Evolutionary conservation across 345 rosid genomes (phyloP).

Genomic region (Pugionium cornutum): DNA sequence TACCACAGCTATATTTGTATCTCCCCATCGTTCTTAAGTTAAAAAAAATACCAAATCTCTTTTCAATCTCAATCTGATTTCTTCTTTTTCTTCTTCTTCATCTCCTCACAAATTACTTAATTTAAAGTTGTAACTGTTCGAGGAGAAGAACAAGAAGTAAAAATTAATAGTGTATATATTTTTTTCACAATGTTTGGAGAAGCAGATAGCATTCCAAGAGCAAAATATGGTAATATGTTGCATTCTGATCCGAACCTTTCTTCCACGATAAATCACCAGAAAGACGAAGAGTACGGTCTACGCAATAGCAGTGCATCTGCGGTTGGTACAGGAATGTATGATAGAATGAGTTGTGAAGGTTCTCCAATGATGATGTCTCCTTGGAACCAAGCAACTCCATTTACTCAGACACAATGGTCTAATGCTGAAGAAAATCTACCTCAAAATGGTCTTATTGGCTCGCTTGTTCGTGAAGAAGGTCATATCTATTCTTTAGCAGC

Average conservation of each 20-base stretch:
- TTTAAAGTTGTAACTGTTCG: background rate
- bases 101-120: conserved; percentile 6
- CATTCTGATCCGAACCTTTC: conserved; percentile 52
- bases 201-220: conserved; percentile 38
- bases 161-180: background rate
- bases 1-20: conserved; percentile 38
- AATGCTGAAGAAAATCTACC: conserved; percentile 50
- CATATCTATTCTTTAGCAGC: conserved; percentile 93
- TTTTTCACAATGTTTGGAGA: conserved; percentile 40
- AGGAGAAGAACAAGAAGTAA: conserved; percentile 4
- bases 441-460: conserved; percentile 73
- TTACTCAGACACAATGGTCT: conserved; percentile 50
- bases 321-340: conserved; percentile 47
- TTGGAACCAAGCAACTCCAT: conserved; percentile 77
- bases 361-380: conserved; percentile 97
- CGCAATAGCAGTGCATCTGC: conserved; percentile 83
- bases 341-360: conserved; percentile 81
- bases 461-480: conserved; percentile 89
- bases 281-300: conserved; percentile 48
- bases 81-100: background rate
- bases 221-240: conserved; percentile 39
- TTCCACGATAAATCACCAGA: conserved; percentile 28
- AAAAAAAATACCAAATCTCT: conserved; percentile 9
- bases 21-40: conserved; percentile 28
- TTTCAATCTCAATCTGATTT: conserved; percentile 17